Conservation (phyloP, 1,139 yeast genomes). For the Geotrichum aggregatum region DNA sequence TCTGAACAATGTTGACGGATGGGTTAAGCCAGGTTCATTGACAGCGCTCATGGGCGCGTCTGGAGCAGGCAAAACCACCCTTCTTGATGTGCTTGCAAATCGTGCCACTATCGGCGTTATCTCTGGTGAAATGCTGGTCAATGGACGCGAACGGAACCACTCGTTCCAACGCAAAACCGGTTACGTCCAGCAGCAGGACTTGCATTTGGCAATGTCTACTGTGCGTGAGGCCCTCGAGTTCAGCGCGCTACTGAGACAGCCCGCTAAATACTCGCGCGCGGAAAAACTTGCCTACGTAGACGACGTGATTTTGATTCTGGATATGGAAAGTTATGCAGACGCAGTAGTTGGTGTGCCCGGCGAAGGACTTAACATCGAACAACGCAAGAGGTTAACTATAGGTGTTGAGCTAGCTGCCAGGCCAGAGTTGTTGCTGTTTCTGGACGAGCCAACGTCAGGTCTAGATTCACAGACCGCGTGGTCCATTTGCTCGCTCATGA, state of each 20-base stretch:
- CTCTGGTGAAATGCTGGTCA: constrained; percentile 70
- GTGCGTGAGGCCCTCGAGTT: constrained; percentile 74
- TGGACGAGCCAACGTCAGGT: constrained; percentile 94
- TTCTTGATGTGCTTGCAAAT: constrained; percentile 69
- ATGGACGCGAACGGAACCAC: constrained; percentile 61
- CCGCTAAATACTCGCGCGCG: constrained; percentile 46
- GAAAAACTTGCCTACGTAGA: constrained; percentile 73
- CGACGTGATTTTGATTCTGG: constrained; percentile 61
- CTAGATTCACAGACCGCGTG: constrained; percentile 89
- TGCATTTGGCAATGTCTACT: constrained; percentile 68
- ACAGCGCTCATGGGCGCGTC: constrained; percentile 86
- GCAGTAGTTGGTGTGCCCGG: constrained; percentile 84
- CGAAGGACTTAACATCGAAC: constrained; percentile 71
- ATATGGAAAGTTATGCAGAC: constrained; percentile 70
- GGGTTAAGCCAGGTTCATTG: constrained; percentile 74
- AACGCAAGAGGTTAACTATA: constrained; percentile 76
- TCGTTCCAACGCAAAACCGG: constrained; percentile 81
- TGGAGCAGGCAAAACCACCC: constrained; percentile 83
- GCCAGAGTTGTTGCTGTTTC: constrained; percentile 71
- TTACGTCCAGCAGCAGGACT: constrained; percentile 79
- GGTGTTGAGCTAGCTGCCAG: constrained; percentile 88
- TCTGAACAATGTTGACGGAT: constrained; percentile 69
- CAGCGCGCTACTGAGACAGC: constrained; percentile 72
- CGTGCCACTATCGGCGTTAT: constrained; percentile 77
- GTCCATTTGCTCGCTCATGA: constrained; percentile 73